Evolutionary conservation across 2,329 filamentous ascomycete genomes (phyloP), one percentile per base, ranked within the genome.

Genomic region (Zasmidium angulare): DNA sequence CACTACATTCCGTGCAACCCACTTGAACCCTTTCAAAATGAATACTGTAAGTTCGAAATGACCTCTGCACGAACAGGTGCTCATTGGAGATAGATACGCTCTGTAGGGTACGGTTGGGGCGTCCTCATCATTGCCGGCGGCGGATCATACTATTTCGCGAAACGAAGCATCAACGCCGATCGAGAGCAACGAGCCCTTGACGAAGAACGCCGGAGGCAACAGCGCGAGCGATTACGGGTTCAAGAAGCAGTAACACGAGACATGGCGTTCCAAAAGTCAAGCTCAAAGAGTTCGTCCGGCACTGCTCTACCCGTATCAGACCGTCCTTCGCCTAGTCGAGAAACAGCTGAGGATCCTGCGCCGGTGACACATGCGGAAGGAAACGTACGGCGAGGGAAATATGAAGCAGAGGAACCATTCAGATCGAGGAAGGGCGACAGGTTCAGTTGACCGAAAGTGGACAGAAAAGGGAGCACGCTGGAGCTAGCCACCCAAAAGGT

Each of bases 61-160:
- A 23, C 48, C 21, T 17, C 24, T 1, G 40, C 24, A 14, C 19
- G 36, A 11, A 20, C 29, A 53, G 46, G 50, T 36, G 19, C 36
- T 47, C 43, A 48, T 57, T 21, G 3, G 1, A 20, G 9, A 10
- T 36, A 66, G 66, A 56, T 65, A 24, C 58, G 68, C 56, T 72
- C 71, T 49, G 70, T 72, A 60, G 69, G 92, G 90, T 80, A 93
- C 72, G 95, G 95, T 72, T 97, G 91, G 95, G 93, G 90, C 68
- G 84, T 91, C 52, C 84, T 98, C 56, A 95, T 93, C 73, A 82
- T 89, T 69, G 92, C 93, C 67, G 95, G 93, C 72, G 95, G 86
- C 66, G 90, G 89, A 64, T 92, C 93, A 71, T 99, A 98, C 82
- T 92, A 90, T 81, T 96, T 97, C 75, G 95, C 95, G 65, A 99